A percentile compares a stretch with the other conserved stretches of the same genome.
These are phyloP conservation scores for Phytopythium cucurbitacearum DNA, from an alignment of 352 stramenopile species.

Conservation along the genomic window DNA sequence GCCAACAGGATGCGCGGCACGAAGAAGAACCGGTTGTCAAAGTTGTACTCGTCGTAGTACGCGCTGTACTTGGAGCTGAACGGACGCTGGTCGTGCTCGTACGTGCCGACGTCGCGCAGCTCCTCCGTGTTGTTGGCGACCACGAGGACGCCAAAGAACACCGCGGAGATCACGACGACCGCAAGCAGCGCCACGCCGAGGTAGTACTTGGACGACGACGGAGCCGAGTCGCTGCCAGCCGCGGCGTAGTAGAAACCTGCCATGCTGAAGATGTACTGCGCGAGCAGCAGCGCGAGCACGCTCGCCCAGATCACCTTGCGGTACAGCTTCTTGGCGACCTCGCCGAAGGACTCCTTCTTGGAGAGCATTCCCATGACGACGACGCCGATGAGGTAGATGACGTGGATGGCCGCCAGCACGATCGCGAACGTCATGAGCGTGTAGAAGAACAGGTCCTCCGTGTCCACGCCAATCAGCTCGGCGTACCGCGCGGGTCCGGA, in stretches of 20 bases:
- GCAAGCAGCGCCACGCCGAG: conserved; percentile 44
- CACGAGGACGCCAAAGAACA: conserved; percentile 67
- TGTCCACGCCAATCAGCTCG: conserved; percentile 54
- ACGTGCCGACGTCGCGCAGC: conserved; percentile 68
- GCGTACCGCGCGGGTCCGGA: conserved; percentile 69
- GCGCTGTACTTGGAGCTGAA: conserved; percentile 83
- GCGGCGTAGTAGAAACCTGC: conserved; percentile 6
- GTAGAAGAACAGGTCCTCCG: conserved; percentile 77
- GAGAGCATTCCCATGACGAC: conserved; percentile 35
- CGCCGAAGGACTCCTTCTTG: conserved; percentile 60
- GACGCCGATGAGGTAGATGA: conserved; percentile 57
- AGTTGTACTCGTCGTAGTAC: conserved; percentile 90
- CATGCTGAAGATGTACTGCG: conserved; percentile 88
- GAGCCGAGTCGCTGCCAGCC: conserved; percentile 65
- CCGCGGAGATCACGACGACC: conserved; percentile 39
- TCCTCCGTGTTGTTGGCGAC: conserved; percentile 66
- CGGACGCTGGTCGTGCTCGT: conserved; percentile 68
- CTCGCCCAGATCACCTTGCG: conserved; percentile 77
- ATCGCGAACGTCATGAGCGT: conserved; percentile 60
- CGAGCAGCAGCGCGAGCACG: conserved; percentile 66
- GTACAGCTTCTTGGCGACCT: conserved; percentile 47
- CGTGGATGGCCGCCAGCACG: conserved; percentile 55
- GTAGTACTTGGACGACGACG: conserved; percentile 37
- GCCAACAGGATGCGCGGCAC: conserved; percentile 71
- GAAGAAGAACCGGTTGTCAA: conserved; percentile 88